These are phyloP conservation scores for Beauveria medogensis DNA, from an alignment of 2,329 filamentous ascomycete genomes.

Conservation along the genomic window DNA sequence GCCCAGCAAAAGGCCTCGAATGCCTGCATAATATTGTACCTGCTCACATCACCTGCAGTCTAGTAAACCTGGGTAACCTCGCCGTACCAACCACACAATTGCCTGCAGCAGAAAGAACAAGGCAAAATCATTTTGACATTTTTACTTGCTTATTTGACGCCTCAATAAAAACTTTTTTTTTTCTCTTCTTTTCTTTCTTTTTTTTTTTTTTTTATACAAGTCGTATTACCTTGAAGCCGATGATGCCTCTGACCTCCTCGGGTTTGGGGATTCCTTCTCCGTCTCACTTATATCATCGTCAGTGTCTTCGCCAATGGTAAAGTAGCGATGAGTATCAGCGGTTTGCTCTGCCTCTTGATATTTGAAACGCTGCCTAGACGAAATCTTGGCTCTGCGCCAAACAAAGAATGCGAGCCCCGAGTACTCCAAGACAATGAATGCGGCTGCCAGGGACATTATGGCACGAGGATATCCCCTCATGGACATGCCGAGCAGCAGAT, in stretches of 20 bases:
- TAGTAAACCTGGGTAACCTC: not conserved
- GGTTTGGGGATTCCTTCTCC: not conserved
- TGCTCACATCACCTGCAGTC: conserved; percentile 1
- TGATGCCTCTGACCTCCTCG: not conserved
- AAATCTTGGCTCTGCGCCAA: not conserved
- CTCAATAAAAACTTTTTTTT: not conserved
- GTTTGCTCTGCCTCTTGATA: not conserved
- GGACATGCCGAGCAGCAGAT: conserved; percentile 4
- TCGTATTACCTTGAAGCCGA: not conserved
- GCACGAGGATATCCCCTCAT: not conserved
- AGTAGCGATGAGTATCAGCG: not conserved
- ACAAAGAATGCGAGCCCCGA: not conserved
- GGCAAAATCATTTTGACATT: not conserved
- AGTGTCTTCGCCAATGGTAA: not conserved
- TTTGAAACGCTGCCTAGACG: not conserved
- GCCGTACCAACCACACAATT: not conserved
- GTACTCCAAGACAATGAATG: not conserved
- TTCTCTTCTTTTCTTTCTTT: not conserved
- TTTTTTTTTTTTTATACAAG: too few species aligned
- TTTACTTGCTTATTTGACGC: not conserved
- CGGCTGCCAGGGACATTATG: not conserved
- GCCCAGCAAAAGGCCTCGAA: conserved; percentile 2
- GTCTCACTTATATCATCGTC: not conserved
- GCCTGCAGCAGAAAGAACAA: not conserved
- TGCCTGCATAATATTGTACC: conserved; percentile 5